Evolutionary conservation across 371 early-diverging fungal genomes (phyloP), one percentile per base, ranked within the genome.

Genomic region (Apophysomyces ossiformis): DNA sequence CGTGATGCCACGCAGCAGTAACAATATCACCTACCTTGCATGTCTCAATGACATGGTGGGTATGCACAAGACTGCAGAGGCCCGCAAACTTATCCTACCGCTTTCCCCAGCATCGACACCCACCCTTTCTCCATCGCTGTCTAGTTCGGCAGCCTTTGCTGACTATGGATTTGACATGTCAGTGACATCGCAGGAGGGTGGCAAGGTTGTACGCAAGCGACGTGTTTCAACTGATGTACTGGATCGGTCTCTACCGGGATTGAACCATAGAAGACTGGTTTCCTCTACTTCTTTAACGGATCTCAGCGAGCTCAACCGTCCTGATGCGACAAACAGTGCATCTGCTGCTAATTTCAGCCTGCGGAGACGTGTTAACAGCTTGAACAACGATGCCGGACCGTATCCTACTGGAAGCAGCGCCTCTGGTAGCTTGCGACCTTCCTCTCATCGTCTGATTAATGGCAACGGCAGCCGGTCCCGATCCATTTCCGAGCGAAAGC

Each of bases 21-120:
- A 76, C 37, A 76, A 81, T 2, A 87, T 87, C 7, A 85, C 89
- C 15, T 93, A 93, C 43, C 70, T 93, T 16, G 90, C 92, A 8
- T 93, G 93, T 69, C 73, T 92, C 50, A 87, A 89, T 45, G 93
- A 93, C 71, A 80, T 91, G 57, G 93, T 92, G 8, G 93, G 92
- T 5, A 86, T 90, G 83, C 90, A 91, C 61, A 81, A 85, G 13
- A 86, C 91, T 2, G 77, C 82, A 26, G 90, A 89, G 38, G 84
- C 85, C 4, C 86, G 88, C 60, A 72, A 73, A 41, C 76, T 66
- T 1, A 44, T 69, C 8, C 58, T 15, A 7, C 61, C 65, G 4
- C 39, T 18, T 36, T 56, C 64, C 21, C 60, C 63, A 26, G 2
- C 32, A 3, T 37, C 21, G 18, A 16, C 43, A 37, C 45, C 37